Evolutionary conservation across 441 rosid genomes (phyloP).

Genomic region (Corymbia calophylla): DNA sequence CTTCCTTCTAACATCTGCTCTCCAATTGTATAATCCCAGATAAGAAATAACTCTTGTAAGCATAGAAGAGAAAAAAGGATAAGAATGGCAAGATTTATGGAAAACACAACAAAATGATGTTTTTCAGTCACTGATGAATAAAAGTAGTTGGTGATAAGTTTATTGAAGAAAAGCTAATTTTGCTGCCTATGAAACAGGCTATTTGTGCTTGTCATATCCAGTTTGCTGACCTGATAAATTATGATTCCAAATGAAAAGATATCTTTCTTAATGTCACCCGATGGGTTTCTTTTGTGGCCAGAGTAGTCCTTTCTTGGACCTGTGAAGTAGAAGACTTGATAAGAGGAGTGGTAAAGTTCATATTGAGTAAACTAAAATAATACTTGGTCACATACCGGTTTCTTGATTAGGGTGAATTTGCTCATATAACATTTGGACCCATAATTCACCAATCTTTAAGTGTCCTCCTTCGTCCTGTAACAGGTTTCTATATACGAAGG

Average conservation of each 20-base stretch:
- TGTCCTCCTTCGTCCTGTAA: constrained; percentile 50
- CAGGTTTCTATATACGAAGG: constrained; percentile 24
- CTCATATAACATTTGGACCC: constrained; percentile 49
- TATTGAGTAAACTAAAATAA: neutral
- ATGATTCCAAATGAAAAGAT: constrained; percentile 30
- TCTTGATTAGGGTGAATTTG: constrained; percentile 40
- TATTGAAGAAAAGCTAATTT: neutral
- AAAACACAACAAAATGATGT: neutral
- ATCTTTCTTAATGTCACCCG: constrained; percentile 28
- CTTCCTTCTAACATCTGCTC: constrained; percentile 52
- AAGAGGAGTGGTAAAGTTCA: neutral
- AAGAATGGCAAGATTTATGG: neutral
- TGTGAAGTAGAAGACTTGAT: constrained; percentile 3
- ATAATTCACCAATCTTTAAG: constrained; percentile 56
- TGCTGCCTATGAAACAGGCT: neutral
- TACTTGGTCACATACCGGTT: constrained; percentile 12
- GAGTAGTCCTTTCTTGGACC: constrained; percentile 24
- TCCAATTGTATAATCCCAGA: neutral
- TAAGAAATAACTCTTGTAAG: neutral
- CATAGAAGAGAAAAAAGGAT: neutral
- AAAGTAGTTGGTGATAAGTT: neutral
- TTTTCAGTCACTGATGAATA: neutral
- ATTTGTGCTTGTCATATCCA: neutral
- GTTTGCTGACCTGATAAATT: constrained; percentile 28
- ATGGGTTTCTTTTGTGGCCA: constrained; percentile 4